phyloP scores from a whole-genome alignment of 352 stramenopile genomes.

The Phytophthora crassamura region DNA sequence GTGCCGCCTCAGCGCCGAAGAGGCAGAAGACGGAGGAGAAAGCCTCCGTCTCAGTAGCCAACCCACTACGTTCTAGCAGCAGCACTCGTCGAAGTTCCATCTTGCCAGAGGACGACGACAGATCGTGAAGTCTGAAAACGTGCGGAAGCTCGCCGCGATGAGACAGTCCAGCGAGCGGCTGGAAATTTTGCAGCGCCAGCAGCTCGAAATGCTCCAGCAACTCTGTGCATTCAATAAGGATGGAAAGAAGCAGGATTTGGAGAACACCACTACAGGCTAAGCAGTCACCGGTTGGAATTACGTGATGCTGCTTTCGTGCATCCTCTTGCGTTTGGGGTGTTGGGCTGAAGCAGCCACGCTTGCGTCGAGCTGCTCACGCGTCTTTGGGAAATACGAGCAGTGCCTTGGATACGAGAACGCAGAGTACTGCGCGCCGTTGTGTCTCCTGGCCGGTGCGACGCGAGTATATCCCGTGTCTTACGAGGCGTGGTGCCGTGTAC shows the following conservation, averaged over 20 bases:
- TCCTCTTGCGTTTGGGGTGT: slow-evolving; percentile 10
- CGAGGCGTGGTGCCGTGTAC: slow-evolving; percentile 41
- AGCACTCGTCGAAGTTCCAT: slow-evolving; percentile 4
- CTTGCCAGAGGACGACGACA: slow-evolving; percentile 15
- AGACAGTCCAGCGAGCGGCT: slow-evolving; percentile 22
- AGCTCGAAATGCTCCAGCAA: slow-evolving; percentile 30
- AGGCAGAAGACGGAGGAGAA: slow-evolving; percentile 11
- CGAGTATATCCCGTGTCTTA: no score
- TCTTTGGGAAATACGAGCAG: slow-evolving; percentile 46
- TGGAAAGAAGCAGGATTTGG: neutral
- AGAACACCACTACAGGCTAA: slow-evolving; percentile 2
- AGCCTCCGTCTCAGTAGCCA: neutral
- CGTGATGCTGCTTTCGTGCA: slow-evolving; percentile 12
- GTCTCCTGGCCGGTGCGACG: slow-evolving; percentile 41
- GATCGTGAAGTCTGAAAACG: slow-evolving; percentile 4
- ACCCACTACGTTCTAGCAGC: neutral
- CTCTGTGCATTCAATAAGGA: slow-evolving; percentile 14
- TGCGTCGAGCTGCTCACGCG: slow-evolving; percentile 8
- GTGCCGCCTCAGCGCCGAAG: neutral
- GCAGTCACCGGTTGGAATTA: neutral
- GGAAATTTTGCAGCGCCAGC: slow-evolving; percentile 29
- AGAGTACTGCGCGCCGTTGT: slow-evolving; percentile 55
- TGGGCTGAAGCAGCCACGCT: slow-evolving; percentile 7
- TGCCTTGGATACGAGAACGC: slow-evolving; percentile 48
- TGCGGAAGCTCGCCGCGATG: slow-evolving; percentile 17